Evolutionary conservation across 257 asterid genomes (phyloP).

Genomic region (Handroanthus guayacan): DNA sequence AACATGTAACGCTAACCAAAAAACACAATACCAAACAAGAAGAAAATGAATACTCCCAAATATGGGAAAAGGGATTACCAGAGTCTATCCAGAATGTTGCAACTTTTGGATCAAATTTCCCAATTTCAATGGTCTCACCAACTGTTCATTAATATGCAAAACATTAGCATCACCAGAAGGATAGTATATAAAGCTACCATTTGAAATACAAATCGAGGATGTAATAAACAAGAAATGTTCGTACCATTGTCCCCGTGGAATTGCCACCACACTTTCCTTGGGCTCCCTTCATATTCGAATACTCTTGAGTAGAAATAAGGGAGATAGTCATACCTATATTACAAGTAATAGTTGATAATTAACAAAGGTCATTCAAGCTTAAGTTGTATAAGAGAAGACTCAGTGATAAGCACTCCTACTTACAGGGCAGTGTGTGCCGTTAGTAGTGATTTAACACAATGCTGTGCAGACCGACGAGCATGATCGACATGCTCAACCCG

Average conservation of each 20-base stretch:
- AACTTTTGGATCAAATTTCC: slow-evolving; percentile 77
- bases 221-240: slow-evolving; percentile 13
- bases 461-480: slow-evolving; percentile 95
- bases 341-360: slow-evolving; percentile 5
- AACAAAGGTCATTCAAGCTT: slow-evolving; percentile 19
- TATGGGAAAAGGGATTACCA: slow-evolving; percentile 49
- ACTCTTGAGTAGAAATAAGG: slow-evolving; percentile 96
- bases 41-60: slow-evolving; percentile 5
- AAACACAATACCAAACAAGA: background rate
- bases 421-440: slow-evolving; percentile 84
- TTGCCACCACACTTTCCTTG: slow-evolving; percentile 98
- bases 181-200: background rate
- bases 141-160: slow-evolving; percentile 52
- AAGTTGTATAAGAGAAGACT: slow-evolving; percentile 27
- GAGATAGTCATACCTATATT: slow-evolving; percentile 84
- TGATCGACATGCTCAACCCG: slow-evolving; percentile 98
- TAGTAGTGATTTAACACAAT: slow-evolving; percentile 76
- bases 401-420: slow-evolving; percentile 36
- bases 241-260: slow-evolving; percentile 94
- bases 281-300: slow-evolving; percentile 94
- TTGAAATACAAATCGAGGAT: background rate
- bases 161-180: slow-evolving; percentile 32
- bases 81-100: slow-evolving; percentile 97
- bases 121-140: slow-evolving; percentile 77
- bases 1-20: background rate